These are phyloP conservation scores for Neopestalotiopsis sp. DNA, from an alignment of 2,329 filamentous ascomycete genomes.

Conservation along the genomic window DNA sequence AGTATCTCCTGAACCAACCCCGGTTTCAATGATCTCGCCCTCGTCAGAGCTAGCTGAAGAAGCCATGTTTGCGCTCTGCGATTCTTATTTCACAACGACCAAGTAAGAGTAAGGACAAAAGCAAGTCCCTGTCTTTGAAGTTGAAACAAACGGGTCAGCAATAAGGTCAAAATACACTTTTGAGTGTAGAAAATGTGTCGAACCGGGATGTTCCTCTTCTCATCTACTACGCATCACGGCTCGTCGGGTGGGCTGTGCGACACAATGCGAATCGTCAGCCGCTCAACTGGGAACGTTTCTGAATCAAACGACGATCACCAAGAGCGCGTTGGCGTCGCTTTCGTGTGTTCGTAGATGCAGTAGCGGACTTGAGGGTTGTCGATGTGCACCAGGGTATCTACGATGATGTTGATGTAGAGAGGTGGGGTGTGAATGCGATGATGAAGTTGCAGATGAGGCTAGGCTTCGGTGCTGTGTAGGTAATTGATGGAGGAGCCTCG, in stretches of 20 bases:
- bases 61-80: constrained; percentile 29
- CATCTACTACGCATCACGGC: constrained; percentile 33
- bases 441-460: background rate
- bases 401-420: background rate
- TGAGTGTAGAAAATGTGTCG: constrained; percentile 38
- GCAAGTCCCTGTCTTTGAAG: constrained; percentile 30
- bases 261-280: constrained; percentile 6
- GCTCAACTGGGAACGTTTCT: background rate
- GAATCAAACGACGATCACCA: background rate
- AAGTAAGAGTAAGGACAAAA: constrained; percentile 23
- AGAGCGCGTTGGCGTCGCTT: background rate
- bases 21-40: constrained; percentile 81
- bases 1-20: constrained; percentile 55
- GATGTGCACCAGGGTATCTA: too few relatives aligned
- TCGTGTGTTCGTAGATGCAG: background rate
- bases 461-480: background rate
- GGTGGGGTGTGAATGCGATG: background rate
- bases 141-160: constrained; percentile 33
- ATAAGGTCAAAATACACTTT: constrained; percentile 26
- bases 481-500: background rate
- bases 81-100: constrained; percentile 32
- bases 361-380: background rate
- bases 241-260: constrained; percentile 16
- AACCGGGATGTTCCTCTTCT: constrained; percentile 38
- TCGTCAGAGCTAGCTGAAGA: constrained; percentile 73